Conservation (phyloP, 176 grass and related monocot genomes). For the Eremochloa ophiuroides region DNA sequence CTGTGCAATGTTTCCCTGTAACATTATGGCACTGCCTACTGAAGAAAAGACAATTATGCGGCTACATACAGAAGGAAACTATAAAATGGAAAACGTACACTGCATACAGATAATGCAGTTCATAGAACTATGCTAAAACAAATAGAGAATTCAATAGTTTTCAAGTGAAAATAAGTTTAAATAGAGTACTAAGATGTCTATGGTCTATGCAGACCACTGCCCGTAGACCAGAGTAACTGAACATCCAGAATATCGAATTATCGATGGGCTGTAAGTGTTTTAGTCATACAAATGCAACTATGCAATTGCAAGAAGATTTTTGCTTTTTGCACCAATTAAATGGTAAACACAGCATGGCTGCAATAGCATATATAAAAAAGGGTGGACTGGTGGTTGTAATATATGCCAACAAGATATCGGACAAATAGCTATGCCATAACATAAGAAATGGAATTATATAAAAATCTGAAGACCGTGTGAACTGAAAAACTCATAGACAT, state of each 20-base stretch:
- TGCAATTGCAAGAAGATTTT: not conserved
- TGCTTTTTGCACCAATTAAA: not conserved
- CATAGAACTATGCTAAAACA: slow-evolving; percentile 16
- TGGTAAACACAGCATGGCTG: not conserved
- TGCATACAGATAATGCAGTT: not conserved
- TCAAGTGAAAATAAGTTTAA: not conserved
- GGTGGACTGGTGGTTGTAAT: not conserved
- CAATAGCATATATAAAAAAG: slow-evolving; percentile 6
- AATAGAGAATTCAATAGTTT: not conserved
- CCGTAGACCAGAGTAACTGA: not conserved
- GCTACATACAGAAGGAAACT: not conserved
- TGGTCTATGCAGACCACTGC: not conserved
- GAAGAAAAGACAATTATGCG: not conserved
- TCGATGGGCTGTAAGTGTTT: not conserved
- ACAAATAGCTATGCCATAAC: slow-evolving; percentile 6
- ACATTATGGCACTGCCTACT: not conserved
- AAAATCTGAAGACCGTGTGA: slow-evolving; percentile 9
- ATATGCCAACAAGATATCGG: not conserved
- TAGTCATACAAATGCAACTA: slow-evolving; percentile 4
- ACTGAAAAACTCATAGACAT: slow-evolving; percentile 1
- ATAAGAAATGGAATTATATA: slow-evolving; percentile 32
- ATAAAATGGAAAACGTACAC: not conserved
- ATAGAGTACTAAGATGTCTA: not conserved
- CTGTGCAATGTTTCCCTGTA: not conserved
- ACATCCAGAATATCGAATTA: slow-evolving; percentile 8